Evolutionary conservation across 2,329 filamentous ascomycete species (phyloP).

Genomic region (Aspergillus brunneoviolaceus): DNA sequence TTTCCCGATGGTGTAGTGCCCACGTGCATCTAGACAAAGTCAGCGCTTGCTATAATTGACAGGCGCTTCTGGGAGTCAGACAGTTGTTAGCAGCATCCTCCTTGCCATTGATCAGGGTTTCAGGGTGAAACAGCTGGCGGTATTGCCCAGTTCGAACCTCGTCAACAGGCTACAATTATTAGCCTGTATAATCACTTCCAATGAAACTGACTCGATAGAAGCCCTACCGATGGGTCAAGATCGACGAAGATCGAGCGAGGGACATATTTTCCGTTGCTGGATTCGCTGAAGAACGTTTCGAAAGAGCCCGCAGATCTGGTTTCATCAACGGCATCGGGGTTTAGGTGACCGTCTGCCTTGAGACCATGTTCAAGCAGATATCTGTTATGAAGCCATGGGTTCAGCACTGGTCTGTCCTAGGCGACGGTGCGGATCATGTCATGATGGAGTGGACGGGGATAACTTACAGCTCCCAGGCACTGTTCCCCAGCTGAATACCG

Average conservation of each 20-base stretch:
- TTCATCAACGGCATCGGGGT: slow-evolving; percentile 55
- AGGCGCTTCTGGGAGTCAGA: slow-evolving; percentile 24
- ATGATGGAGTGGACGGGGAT: slow-evolving; percentile 29
- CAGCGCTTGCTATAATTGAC: slow-evolving; percentile 10
- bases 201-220: not conserved
- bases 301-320: slow-evolving; percentile 57
- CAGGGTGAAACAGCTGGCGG: slow-evolving; percentile 65
- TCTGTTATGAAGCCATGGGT: slow-evolving; percentile 36
- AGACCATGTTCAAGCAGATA: slow-evolving; percentile 68
- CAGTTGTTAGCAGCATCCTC: slow-evolving; percentile 70
- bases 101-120: slow-evolving; percentile 66
- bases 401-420: not conserved
- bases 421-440: not conserved
- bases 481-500: slow-evolving; percentile 66
- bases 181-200: slow-evolving; percentile 5
- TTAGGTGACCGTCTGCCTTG: slow-evolving; percentile 58
- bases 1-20: slow-evolving; percentile 69
- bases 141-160: slow-evolving; percentile 65
- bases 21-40: slow-evolving; percentile 57
- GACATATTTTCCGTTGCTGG: slow-evolving; percentile 64
- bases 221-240: slow-evolving; percentile 60
- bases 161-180: slow-evolving; percentile 56
- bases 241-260: slow-evolving; percentile 68
- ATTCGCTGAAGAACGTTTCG: slow-evolving; percentile 68
- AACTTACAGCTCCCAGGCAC: slow-evolving; percentile 67